These are phyloP conservation scores for Penicillium samsonianum DNA, from an alignment of 495 filamentous ascomycete genomes.

Conservation along the genomic window DNA sequence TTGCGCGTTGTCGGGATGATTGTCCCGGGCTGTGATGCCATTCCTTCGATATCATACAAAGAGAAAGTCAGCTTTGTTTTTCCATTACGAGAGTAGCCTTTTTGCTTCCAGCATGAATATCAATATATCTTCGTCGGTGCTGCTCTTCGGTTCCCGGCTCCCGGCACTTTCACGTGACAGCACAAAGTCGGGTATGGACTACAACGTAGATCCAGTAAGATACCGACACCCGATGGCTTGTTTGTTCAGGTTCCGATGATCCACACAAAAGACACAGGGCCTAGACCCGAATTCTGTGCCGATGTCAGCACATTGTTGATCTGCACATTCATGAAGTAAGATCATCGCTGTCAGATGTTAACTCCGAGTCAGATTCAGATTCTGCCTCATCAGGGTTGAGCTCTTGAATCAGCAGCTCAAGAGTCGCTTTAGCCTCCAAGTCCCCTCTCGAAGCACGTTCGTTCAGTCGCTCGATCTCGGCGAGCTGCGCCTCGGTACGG, in stretches of 20 bases:
- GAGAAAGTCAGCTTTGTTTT: neutral
- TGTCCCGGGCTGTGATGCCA: neutral
- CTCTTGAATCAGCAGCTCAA: slow-evolving; percentile 29
- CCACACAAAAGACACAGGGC: neutral
- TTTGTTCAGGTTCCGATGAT: neutral
- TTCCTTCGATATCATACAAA: neutral
- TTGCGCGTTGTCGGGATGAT: neutral
- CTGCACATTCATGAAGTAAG: neutral
- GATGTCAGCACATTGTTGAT: neutral
- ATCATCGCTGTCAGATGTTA: neutral
- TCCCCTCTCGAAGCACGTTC: slow-evolving; percentile 39
- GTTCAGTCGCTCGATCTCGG: slow-evolving; percentile 37
- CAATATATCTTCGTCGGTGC: neutral
- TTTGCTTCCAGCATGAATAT: neutral
- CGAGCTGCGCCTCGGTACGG: slow-evolving; percentile 43
- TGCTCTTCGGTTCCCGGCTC: neutral
- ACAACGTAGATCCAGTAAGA: neutral
- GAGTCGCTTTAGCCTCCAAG: slow-evolving; percentile 30
- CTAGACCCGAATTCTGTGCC: neutral
- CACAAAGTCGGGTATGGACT: neutral
- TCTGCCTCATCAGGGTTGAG: neutral
- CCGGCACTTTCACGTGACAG: slow-evolving; percentile 4
- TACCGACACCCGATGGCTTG: neutral
- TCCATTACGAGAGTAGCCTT: neutral
- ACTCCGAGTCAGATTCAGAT: neutral